phyloP scores from a whole-genome alignment of 352 stramenopile species.

The Globisporangium parvum region DNA sequence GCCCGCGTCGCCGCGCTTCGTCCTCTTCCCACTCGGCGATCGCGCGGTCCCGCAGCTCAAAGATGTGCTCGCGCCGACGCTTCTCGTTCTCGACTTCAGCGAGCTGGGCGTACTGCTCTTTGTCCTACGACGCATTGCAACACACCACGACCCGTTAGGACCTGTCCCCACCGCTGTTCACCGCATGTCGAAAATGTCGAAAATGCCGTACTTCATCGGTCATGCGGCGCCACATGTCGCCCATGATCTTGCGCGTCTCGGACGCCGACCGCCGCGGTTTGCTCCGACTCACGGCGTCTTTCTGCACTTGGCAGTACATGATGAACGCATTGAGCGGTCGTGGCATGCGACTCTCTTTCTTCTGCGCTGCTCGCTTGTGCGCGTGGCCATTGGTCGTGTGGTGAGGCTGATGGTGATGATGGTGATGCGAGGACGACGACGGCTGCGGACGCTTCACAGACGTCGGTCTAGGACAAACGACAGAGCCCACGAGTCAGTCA shows the following conservation, averaged over 20 bases:
- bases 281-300: conserved; percentile 48
- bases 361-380: conserved; percentile 20
- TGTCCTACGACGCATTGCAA: conserved; percentile 28
- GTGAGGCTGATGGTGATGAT: not conserved
- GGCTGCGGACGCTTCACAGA: conserved; percentile 31
- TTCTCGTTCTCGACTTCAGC: conserved; percentile 80
- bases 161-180: not conserved
- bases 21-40: conserved; percentile 79
- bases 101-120: conserved; percentile 71
- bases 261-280: conserved; percentile 51
- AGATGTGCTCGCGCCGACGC: conserved; percentile 57
- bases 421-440: no score
- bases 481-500: not conserved
- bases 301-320: conserved; percentile 78
- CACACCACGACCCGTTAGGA: not conserved
- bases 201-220: conserved; percentile 45
- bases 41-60: conserved; percentile 60
- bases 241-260: conserved; percentile 74
- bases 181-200: no score
- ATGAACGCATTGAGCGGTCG: conserved; percentile 80
- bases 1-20: conserved; percentile 51
- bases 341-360: conserved; percentile 31
- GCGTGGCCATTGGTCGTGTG: conserved; percentile 23
- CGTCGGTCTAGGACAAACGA: conserved; percentile 24
- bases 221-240: conserved; percentile 79